These are phyloP conservation scores for Diaporthe ampelina DNA, from an alignment of 2,329 filamentous ascomycete genomes.

Conservation along the genomic window DNA sequence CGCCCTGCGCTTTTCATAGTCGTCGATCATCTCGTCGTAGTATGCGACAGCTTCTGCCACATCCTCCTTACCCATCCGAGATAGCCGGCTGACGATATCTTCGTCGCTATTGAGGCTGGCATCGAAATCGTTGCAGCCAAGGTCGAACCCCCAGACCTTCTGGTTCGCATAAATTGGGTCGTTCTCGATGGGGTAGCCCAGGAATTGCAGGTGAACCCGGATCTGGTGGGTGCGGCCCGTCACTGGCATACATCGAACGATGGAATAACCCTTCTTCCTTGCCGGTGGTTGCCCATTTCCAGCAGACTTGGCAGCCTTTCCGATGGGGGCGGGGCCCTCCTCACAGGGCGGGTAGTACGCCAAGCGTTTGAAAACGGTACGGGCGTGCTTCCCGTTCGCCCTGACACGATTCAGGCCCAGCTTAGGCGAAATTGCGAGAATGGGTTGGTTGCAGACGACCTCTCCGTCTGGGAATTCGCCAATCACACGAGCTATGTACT, in stretches of 20 bases:
- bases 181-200: slow-evolving; percentile 96
- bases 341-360: slow-evolving; percentile 82
- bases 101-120: slow-evolving; percentile 82
- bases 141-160: slow-evolving; percentile 86
- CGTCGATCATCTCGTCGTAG: slow-evolving; percentile 92
- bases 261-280: slow-evolving; percentile 85
- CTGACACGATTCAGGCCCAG: slow-evolving; percentile 94
- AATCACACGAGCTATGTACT: slow-evolving; percentile 92
- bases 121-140: slow-evolving; percentile 78
- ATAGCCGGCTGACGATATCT: slow-evolving; percentile 87
- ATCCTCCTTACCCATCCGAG: slow-evolving; percentile 94
- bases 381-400: slow-evolving; percentile 89
- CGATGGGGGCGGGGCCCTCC: slow-evolving; percentile 44
- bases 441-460: slow-evolving; percentile 91
- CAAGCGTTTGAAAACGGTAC: slow-evolving; percentile 90
- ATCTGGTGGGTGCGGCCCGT: slow-evolving; percentile 97
- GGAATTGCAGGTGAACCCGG: slow-evolving; percentile 92
- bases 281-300: slow-evolving; percentile 57
- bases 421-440: slow-evolving; percentile 94
- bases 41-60: slow-evolving; percentile 92
- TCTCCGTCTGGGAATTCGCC: slow-evolving; percentile 94
- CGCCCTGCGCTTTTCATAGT: slow-evolving; percentile 90
- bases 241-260: slow-evolving; percentile 92
- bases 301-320: slow-evolving; percentile 41
- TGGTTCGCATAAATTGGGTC: slow-evolving; percentile 98